A percentile compares a stretch with the other conserved stretches of the same genome.
Conservation (phyloP, 2,329 filamentous ascomycete species). For the Daldinia eschscholtzii region DNA sequence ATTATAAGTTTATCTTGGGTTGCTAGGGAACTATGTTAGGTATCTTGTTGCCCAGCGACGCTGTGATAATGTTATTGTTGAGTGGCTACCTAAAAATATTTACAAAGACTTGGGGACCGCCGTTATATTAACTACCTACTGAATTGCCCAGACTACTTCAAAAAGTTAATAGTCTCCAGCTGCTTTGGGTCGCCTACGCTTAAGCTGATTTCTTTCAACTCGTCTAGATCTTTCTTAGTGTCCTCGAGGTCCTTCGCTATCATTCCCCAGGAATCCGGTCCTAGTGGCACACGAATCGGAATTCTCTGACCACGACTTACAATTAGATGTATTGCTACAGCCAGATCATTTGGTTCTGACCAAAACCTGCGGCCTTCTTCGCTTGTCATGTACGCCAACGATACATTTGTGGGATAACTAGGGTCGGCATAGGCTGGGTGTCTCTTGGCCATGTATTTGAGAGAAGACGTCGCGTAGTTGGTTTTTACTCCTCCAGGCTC, state of each 20-base stretch:
- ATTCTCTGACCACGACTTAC: conserved; percentile 53
- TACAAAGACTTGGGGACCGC: too few relatives aligned
- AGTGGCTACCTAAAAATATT: too few relatives aligned
- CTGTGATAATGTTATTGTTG: not conserved
- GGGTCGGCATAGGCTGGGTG: conserved; percentile 58
- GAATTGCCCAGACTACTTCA: conserved; percentile 12
- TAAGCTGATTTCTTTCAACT: conserved; percentile 53
- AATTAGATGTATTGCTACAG: conserved; percentile 54
- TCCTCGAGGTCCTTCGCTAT: conserved; percentile 52
- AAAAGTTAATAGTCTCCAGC: conserved; percentile 26
- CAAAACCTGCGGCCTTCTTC: conserved; percentile 48
- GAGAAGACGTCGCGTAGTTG: conserved; percentile 51
- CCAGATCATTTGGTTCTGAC: conserved; percentile 54
- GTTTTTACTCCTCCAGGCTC: conserved; percentile 59
- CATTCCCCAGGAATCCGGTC: conserved; percentile 55
- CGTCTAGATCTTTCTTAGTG: conserved; percentile 51
- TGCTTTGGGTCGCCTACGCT: conserved; percentile 41
- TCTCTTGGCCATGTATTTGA: conserved; percentile 51
- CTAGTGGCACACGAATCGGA: conserved; percentile 59
- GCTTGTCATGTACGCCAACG: conserved; percentile 50
- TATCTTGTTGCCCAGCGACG: not conserved
- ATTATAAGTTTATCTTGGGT: not conserved
- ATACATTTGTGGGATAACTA: conserved; percentile 42
- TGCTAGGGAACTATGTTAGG: not conserved
- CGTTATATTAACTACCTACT: not conserved